phyloP scores from a whole-genome alignment of 129 eudicot genomes.

The Deinandra increscens region DNA sequence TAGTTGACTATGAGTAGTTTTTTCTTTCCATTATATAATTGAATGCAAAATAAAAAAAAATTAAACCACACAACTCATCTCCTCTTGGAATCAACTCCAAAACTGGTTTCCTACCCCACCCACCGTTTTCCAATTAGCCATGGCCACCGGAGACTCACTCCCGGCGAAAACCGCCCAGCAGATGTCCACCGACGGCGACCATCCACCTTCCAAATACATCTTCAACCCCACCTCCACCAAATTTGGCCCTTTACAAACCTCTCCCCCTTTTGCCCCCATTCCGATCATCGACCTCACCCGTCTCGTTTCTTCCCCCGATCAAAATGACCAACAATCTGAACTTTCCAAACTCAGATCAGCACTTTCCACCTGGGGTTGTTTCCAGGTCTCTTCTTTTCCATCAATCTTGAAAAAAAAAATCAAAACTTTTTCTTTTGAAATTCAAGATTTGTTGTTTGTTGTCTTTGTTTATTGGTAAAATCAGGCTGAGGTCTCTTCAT shows the following conservation, averaged over 20 bases:
- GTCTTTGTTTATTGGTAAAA: no score
- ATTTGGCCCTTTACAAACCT: conserved; percentile 28
- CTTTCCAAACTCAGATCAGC: conserved; percentile 50
- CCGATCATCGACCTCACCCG: conserved; percentile 43
- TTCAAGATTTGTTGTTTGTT: neutral
- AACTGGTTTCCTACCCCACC: no score
- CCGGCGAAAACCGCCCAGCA: conserved; percentile 32
- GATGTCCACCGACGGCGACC: conserved; percentile 30
- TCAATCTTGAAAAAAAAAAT: neutral
- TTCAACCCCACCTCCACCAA: conserved; percentile 18
- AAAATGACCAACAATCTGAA: conserved; percentile 28
- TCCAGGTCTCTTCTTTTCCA: conserved; percentile 41
- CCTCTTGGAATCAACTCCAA: no score
- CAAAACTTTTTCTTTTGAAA: neutral
- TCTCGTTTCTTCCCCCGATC: conserved; percentile 16
- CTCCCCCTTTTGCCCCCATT: conserved; percentile 35
- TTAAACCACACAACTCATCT: no score
- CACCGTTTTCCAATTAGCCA: neutral
- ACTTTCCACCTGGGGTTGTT: conserved; percentile 67
- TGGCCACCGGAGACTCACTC: conserved; percentile 27
- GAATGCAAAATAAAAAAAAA: neutral
- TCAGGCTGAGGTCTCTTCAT: no score
- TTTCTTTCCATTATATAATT: no score
- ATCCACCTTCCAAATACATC: conserved; percentile 31
- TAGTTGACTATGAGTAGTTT: no score